A percentile compares a stretch with the other conserved stretches of the same genome.
Conservation (phyloP, 139 green algal genomes). For the Tetraselmis striata region DNA sequence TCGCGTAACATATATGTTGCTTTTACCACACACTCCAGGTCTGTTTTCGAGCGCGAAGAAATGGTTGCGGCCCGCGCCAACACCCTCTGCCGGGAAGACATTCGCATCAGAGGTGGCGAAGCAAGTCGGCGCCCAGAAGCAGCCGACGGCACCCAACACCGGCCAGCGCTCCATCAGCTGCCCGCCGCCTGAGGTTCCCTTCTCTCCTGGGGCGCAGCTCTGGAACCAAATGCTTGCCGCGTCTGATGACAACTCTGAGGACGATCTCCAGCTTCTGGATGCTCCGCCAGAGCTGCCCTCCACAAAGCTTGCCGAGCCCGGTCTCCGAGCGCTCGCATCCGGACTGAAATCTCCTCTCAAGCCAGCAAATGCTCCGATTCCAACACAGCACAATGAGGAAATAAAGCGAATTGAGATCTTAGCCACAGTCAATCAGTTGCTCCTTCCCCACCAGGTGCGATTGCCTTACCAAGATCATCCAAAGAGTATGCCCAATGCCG, state of each 20-base stretch:
- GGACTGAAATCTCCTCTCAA: no score
- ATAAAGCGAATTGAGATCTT: neutral
- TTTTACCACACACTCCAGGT: neutral
- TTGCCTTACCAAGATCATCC: neutral
- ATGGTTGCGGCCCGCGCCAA: neutral
- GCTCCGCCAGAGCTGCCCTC: neutral
- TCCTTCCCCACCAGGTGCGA: neutral
- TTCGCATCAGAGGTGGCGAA: neutral
- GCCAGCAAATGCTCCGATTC: neutral
- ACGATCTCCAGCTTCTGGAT: neutral
- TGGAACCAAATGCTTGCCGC: neutral
- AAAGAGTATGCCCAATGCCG: no score
- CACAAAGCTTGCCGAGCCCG: neutral
- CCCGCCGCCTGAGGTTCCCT: neutral
- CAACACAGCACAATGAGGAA: neutral
- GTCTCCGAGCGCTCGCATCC: neutral
- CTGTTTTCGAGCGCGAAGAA: neutral
- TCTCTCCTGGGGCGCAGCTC: neutral
- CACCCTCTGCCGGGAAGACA: neutral
- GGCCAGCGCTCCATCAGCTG: neutral
- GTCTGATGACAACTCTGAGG: neutral
- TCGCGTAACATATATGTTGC: neutral
- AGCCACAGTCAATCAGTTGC: neutral
- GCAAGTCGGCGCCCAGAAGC: neutral
- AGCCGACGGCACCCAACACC: neutral